A percentile compares a stretch with the other conserved stretches of the same genome.
Evolutionary conservation across 768 basidiomycete genomes (phyloP).

Genomic region (Lactifluus echinatus): DNA sequence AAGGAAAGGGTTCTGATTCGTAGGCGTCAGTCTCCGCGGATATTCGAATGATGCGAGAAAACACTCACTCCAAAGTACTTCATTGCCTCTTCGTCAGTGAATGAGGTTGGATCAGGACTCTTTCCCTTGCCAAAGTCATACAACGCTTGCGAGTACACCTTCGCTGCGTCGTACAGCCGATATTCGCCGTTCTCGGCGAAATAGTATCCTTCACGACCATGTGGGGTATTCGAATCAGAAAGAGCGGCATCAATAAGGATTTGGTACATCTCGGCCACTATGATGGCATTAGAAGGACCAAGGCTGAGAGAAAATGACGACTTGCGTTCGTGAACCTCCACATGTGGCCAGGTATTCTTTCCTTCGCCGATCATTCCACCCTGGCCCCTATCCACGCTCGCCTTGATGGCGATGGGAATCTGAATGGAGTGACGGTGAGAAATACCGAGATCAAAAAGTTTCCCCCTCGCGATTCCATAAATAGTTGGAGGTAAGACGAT

Average conservation of each 20-base stretch:
- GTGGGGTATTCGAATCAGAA: conserved; percentile 20
- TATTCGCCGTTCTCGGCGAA: conserved; percentile 30
- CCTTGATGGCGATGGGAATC: conserved; percentile 41
- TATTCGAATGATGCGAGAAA: not conserved
- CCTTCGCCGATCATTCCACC: conserved; percentile 51
- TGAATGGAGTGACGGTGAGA: conserved; percentile 46
- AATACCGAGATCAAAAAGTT: conserved; percentile 42
- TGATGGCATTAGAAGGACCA: not conserved
- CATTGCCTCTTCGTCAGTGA: conserved; percentile 34
- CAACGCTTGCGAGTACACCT: conserved; percentile 31
- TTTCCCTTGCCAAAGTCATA: conserved; percentile 26
- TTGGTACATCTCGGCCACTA: conserved; percentile 39
- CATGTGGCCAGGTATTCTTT: conserved; percentile 49
- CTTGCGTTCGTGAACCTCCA: conserved; percentile 47
- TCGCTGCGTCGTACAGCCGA: conserved; percentile 28
- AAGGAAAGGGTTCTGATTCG: conserved; percentile 13
- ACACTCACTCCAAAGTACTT: conserved; percentile 29
- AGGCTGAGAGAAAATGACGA: not conserved
- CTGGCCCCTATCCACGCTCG: conserved; percentile 37
- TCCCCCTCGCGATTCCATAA: conserved; percentile 44
- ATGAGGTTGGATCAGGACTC: conserved; percentile 36
- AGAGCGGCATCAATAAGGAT: conserved; percentile 34
- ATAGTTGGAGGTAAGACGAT: conserved; percentile 51
- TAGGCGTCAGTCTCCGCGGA: not conserved
- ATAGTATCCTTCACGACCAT: conserved; percentile 32